Evolutionary conservation across 192 early-diverging fungal species (phyloP), one percentile per base, ranked within the genome.

Genomic region (Powellomyces hirtus): DNA sequence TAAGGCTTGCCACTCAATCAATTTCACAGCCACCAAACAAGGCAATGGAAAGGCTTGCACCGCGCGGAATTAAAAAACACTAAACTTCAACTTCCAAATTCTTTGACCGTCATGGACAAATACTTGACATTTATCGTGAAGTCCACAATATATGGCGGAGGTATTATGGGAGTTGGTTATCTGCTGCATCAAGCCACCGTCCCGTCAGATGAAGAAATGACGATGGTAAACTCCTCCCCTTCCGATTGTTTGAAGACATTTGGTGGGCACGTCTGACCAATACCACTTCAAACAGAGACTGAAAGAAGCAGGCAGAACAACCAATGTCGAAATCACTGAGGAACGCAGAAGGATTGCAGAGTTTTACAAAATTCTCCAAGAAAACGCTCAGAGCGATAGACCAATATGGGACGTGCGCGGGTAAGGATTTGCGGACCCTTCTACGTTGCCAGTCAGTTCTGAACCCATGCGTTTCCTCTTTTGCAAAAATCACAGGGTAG

Each of bases 81-180:
- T n/a, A n/a, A n/a, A n/a, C n/a, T n/a, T n/a, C n/a, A n/a, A n/a
- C n/a, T n/a, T n/a, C n/a, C n/a, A n/a, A n/a, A n/a, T n/a, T n/a
- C n/a, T n/a, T n/a, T n/a, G n/a, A n/a, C n/a, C n/a, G n/a, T n/a
- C n/a, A n/a, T n/a, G n/a, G n/a, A n/a, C n/a, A 40, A 26, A 26
- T 62, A 62, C 22, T 38, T 62, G 35, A 65, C 63, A 24, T 65
- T 65, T 31, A 52, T 52, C 1, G 42, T 65, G 22, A 65, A 65
- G 34, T 65, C 63, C 10, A 52, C 36, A 10, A 18, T 65, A 18
- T 65, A 65, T 22, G 50, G 63, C 42, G 50, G 46, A 1, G 38
- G 45, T 6, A 65, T 65, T 44, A 65, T 65, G 14, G 63, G 63
- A 14, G 46, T 49, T 16, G 63, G 63, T 20, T 49, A 30, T 30